phyloP scores from a whole-genome alignment of 441 rosid species.

The Omphalea diandra region DNA sequence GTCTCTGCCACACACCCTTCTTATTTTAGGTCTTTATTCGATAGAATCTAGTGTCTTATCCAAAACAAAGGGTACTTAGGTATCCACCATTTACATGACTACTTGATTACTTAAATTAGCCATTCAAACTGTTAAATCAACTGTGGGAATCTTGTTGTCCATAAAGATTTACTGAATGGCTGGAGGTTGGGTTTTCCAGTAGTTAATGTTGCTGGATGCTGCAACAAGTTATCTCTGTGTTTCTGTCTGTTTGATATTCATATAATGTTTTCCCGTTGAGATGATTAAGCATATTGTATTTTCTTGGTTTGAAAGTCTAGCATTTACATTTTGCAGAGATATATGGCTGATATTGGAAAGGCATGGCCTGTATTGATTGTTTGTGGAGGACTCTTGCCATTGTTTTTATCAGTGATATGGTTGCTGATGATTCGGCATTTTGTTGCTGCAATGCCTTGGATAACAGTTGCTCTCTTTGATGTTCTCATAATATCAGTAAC shows the following conservation, averaged over 20 bases:
- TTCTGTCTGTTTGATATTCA: neutral
- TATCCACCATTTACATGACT: neutral
- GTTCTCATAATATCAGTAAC: conserved; percentile 81
- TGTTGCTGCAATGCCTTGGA: conserved; percentile 98
- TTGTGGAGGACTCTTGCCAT: conserved; percentile 91
- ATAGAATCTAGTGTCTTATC: neutral
- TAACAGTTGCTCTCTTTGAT: conserved; percentile 83
- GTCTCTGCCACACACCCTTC: neutral
- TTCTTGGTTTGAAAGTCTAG: conserved; percentile 19
- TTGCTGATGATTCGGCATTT: conserved; percentile 86
- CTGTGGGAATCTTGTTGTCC: neutral
- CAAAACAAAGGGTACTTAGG: neutral
- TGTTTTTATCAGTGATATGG: conserved; percentile 88
- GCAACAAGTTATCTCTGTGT: neutral
- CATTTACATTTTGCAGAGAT: conserved; percentile 58
- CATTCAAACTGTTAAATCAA: neutral
- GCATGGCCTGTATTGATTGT: conserved; percentile 92
- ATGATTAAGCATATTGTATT: neutral
- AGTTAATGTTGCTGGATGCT: neutral
- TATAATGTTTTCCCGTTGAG: neutral
- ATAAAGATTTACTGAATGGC: neutral
- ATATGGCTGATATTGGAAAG: conserved; percentile 90
- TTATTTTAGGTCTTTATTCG: neutral
- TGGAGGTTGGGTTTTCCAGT: neutral
- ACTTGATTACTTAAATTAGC: conserved; percentile 6